A percentile compares a stretch with the other conserved stretches of the same genome.
Conservation (phyloP, 345 rosid genomes). For the Syzygium aromaticum region DNA sequence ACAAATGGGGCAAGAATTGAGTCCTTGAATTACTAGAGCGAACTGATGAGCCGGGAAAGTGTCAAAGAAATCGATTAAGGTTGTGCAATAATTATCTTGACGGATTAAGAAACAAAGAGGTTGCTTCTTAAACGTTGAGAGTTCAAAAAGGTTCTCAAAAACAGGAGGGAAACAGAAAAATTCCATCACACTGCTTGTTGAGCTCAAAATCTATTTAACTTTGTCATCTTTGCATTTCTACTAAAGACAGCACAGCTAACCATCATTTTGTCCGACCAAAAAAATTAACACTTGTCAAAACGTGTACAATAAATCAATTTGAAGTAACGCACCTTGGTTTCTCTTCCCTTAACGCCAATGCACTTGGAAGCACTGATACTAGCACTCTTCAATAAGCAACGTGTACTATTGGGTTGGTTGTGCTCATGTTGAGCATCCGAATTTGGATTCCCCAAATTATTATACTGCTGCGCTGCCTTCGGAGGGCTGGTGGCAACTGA, state of each 20-base stretch:
- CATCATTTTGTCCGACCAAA: background rate
- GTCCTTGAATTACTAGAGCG: background rate
- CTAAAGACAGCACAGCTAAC: background rate
- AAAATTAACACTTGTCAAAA: background rate
- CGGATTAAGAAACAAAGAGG: background rate
- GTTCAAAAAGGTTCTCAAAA: background rate
- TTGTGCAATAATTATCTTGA: background rate
- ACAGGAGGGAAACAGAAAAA: background rate
- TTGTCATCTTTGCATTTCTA: background rate
- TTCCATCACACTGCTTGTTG: background rate
- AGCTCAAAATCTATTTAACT: background rate
- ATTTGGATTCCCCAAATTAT: constrained; percentile 24
- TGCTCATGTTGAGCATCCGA: constrained; percentile 22
- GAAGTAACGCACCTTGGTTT: constrained; percentile 5
- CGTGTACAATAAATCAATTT: background rate
- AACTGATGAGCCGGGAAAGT: background rate
- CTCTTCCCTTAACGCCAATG: constrained; percentile 38
- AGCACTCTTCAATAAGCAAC: constrained; percentile 76
- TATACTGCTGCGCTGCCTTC: constrained; percentile 37
- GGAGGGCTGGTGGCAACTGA: constrained; percentile 34
- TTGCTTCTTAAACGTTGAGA: background rate
- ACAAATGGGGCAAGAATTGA: background rate
- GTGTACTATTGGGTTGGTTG: constrained; percentile 26
- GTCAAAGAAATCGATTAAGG: background rate
- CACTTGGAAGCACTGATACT: constrained; percentile 96